Percentiles rank a stretch among this genome's conserved stretches.
Evolutionary conservation across 805 yeast genomes (phyloP).

Genomic region (Starmerella asiatica): DNA sequence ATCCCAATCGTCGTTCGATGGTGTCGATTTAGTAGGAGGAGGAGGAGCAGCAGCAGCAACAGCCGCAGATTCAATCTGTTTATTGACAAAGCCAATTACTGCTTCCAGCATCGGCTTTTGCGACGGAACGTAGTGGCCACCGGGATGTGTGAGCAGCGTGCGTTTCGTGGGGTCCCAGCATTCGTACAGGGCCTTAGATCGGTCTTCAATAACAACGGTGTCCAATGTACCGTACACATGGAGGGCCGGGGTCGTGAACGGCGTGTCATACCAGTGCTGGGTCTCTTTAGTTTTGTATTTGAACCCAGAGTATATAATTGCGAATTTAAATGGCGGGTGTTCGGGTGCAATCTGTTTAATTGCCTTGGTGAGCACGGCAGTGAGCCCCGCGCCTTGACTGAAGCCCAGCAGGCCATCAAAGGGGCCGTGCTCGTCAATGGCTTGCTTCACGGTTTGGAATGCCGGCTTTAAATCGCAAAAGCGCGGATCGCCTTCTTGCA

Average conservation of each 20-base stretch:
- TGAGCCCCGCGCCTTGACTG: constrained; percentile 87
- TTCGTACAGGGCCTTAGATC: constrained; percentile 49
- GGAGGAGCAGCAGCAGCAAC: not conserved
- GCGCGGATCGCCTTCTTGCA: constrained; percentile 30
- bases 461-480: constrained; percentile 31
- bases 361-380: constrained; percentile 49
- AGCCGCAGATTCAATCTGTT: constrained; percentile 8
- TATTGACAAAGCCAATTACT: constrained; percentile 24
- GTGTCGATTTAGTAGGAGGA: no score
- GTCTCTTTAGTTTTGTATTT: constrained; percentile 20
- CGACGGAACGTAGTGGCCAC: constrained; percentile 94
- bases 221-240: constrained; percentile 81
- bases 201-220: constrained; percentile 63
- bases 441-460: constrained; percentile 38
- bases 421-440: constrained; percentile 57
- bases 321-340: constrained; percentile 51
- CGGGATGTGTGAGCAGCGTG: constrained; percentile 62
- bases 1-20: constrained; percentile 27
- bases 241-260: constrained; percentile 35
- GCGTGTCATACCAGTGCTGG: constrained; percentile 26
- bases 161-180: constrained; percentile 35
- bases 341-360: constrained; percentile 41
- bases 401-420: constrained; percentile 83
- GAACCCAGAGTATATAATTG: constrained; percentile 60
- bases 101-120: constrained; percentile 40